Base-by-base conservation (phyloP, 75 land plant genomes). In the Larix kaempferi region DNA sequence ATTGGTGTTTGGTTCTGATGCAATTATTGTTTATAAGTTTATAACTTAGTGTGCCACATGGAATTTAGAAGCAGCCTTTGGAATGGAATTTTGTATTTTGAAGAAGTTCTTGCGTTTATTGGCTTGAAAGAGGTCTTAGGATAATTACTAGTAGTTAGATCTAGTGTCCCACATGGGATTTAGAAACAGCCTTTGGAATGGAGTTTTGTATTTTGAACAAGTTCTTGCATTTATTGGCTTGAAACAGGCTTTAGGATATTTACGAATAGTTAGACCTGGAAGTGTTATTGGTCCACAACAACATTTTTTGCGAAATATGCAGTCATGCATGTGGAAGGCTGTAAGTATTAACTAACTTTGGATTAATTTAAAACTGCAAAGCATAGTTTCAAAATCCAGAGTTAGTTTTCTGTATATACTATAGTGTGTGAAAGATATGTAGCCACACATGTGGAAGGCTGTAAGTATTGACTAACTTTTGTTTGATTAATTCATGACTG, bases 271-370 rank as follows among this genome's bases (percentile, higher is more conserved):
- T 71, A 75, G 88, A 56, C 88, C 88, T 63, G 88, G 88, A 26
- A 86, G 88, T 83, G 88, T 86, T 6, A 83, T 86, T 77, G 88
- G 88, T 56, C 86, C 82, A 22, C 88, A 86, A 64, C 88, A 86
- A 55, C 88, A 86, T 59, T 86, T 77, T 77, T 65, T 86, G 64
- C 76, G 85, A 63, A 82, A 80, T 44, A 86, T 86, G 82, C 88
- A 86, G 57, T 41, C 69, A 52, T 80, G 85, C 56, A 77, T 86
- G 88, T 86, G 88, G 88, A 86, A 83, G 74, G 86, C 82, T 62
- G 88, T 86, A 77, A 83, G 86, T 57, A 54, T 49, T 10, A 29
- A 23, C 8, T 5, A 60, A 60, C 54, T 49, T 49, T 2, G 10
- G 41, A 49, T 49, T 49, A 49, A 49, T 49, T 49, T 11, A 49